These are phyloP conservation scores for Ascosphaera apis DNA, from an alignment of 2,329 filamentous ascomycete genomes.

Conservation along the genomic window DNA sequence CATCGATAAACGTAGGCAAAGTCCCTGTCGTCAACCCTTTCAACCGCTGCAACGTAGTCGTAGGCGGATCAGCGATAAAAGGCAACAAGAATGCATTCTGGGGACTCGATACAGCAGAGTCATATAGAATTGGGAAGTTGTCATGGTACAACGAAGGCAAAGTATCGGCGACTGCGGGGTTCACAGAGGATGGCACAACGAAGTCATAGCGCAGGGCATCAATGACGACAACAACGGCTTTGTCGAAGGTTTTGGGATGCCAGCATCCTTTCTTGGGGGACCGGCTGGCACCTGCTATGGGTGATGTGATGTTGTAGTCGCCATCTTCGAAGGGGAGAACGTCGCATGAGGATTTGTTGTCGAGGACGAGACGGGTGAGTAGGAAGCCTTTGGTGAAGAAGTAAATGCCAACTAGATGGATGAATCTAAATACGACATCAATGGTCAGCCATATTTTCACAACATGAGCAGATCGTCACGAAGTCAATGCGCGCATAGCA, in stretches of 20 bases:
- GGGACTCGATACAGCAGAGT: slow-evolving; percentile 51
- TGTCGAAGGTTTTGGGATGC: slow-evolving; percentile 85
- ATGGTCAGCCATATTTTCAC: neutral
- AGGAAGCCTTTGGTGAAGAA: slow-evolving; percentile 93
- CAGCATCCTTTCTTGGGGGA: slow-evolving; percentile 51
- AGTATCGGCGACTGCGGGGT: slow-evolving; percentile 22
- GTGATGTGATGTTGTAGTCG: neutral
- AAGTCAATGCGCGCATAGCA: neutral
- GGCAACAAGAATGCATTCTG: slow-evolving; percentile 72
- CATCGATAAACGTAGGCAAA: slow-evolving; percentile 79
- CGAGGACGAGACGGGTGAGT: slow-evolving; percentile 59
- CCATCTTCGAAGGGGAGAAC: slow-evolving; percentile 38
- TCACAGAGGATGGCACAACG: slow-evolving; percentile 45
- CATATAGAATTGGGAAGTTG: slow-evolving; percentile 65
- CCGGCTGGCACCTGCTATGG: slow-evolving; percentile 13
- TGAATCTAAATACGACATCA: slow-evolving; percentile 21
- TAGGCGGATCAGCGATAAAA: slow-evolving; percentile 93
- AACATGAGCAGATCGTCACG: neutral
- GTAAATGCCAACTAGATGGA: slow-evolving; percentile 63
- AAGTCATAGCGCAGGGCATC: slow-evolving; percentile 96
- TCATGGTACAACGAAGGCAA: slow-evolving; percentile 53
- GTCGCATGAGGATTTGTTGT: slow-evolving; percentile 49
- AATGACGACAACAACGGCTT: slow-evolving; percentile 71
- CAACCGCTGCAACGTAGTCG: slow-evolving; percentile 71
- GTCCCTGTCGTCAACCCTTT: slow-evolving; percentile 93